These are phyloP conservation scores for Penicillium sp. DNA, from an alignment of 2,329 filamentous ascomycete species.

Conservation along the genomic window DNA sequence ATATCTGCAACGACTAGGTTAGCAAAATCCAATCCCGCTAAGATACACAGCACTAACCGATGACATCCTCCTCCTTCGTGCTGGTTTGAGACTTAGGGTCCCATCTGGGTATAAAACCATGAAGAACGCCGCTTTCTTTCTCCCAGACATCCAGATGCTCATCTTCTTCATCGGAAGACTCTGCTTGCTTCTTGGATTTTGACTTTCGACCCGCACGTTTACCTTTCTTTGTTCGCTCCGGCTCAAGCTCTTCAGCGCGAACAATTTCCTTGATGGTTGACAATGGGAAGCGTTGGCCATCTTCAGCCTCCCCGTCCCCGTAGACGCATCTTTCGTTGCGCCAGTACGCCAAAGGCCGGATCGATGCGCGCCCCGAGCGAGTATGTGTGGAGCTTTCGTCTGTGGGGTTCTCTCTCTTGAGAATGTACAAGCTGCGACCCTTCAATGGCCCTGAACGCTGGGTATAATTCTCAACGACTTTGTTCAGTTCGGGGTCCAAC, in stretches of 20 bases:
- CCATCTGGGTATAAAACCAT: constrained; percentile 47
- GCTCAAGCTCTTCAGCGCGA: constrained; percentile 64
- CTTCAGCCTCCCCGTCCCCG: constrained; percentile 59
- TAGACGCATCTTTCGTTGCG: constrained; percentile 76
- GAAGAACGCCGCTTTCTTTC: constrained; percentile 41
- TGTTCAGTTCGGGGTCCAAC: constrained; percentile 39
- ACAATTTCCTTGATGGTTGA: constrained; percentile 75
- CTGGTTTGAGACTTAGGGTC: constrained; percentile 39
- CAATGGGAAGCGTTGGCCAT: constrained; percentile 60
- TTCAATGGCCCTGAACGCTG: constrained; percentile 47
- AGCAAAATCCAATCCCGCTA: background rate
- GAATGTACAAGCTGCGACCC: constrained; percentile 50
- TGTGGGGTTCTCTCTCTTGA: constrained; percentile 52
- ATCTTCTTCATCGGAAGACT: constrained; percentile 41
- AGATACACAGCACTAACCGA: constrained; percentile 30
- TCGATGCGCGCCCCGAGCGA: constrained; percentile 76
- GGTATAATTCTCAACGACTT: constrained; percentile 45
- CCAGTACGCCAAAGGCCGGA: constrained; percentile 81
- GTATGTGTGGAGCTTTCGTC: constrained; percentile 60
- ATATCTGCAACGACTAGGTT: constrained; percentile 48
- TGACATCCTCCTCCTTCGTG: constrained; percentile 41
- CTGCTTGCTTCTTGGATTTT: constrained; percentile 35
- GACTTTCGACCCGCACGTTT: constrained; percentile 35
- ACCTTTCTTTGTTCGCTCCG: constrained; percentile 39
- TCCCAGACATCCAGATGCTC: constrained; percentile 46